Base-by-base conservation (phyloP, 352 stramenopile species). In the Globisporangium abappressorium region DNA sequence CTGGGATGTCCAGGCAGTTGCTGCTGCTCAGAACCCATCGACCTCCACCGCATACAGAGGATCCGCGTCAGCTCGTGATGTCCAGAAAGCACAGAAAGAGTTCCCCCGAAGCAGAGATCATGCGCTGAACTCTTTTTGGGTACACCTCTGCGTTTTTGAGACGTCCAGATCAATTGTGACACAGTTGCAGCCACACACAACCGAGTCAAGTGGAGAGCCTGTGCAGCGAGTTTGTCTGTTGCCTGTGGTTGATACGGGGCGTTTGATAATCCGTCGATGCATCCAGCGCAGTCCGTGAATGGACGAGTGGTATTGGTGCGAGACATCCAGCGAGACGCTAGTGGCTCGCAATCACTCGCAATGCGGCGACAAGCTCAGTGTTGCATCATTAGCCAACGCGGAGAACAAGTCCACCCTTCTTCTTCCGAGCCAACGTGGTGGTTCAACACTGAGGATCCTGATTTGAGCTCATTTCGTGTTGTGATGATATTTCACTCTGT, bases 251-350 rank as follows among this genome's bases (percentile, higher is more conserved):
- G 18, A 12, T 51, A 24, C 43, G 22, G 43, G 43, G 6, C 43
- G 7, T 8, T 20, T 51, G 7, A n/a, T 24, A 51, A 51, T 51
- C 38, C 5, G 22, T 24, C 5, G 18, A 22, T 51, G 15, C 43
- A 51, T 22, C 18, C 43, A 51, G 43, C 18, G 43, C 43, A 24
- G 18, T 22, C 5, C 7, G 22, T 22, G 36, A 24, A 2, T 51
- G 43, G 22, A n/a, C 20, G 4, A 49, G 41, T 49, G 41, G 41
- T 20, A n/a, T 49, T 20, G 12, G 18, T 51, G 43, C 8, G 43
- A 51, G 43, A 51, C 43, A 51, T 51, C 43, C 43, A 51, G 43
- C 43, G 43, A 51, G 43, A 51, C 41, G 41, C 41, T 49, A 15
- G 15, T 49, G 41, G 41, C 41, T 49, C 41, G 41, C 41, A 49